Percentiles rank a stretch among this genome's conserved stretches.
Evolutionary conservation across 208 protist species (phyloP).

Genomic region (Pavlovales sp.): DNA sequence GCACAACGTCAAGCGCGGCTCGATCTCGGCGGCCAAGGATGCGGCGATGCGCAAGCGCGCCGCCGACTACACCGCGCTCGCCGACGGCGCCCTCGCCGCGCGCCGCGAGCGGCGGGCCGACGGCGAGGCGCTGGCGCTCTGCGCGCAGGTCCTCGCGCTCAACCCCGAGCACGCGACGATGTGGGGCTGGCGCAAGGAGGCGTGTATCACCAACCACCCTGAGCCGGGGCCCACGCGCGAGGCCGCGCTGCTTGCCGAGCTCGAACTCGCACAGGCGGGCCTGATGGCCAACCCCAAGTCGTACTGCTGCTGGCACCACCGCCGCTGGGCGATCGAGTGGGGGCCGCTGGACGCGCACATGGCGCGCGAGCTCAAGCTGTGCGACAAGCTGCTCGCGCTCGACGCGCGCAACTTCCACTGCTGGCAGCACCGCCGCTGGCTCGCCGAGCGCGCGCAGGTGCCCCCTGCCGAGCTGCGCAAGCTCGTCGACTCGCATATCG

Average conservation of each 20-base stretch:
- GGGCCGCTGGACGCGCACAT: slow-evolving; percentile 17
- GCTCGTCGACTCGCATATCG: slow-evolving; percentile 77
- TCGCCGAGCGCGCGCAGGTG: not conserved
- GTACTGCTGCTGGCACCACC: slow-evolving; percentile 44
- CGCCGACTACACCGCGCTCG: not conserved
- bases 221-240: not conserved
- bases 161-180: slow-evolving; percentile 43
- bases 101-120: not conserved
- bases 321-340: slow-evolving; percentile 32
- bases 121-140: not conserved
- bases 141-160: not conserved
- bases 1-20: slow-evolving; percentile 23
- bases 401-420: slow-evolving; percentile 71
- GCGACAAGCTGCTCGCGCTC: slow-evolving; percentile 56
- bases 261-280: slow-evolving; percentile 25
- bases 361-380: slow-evolving; percentile 60
- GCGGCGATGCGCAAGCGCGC: slow-evolving; percentile 25
- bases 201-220: not conserved
- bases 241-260: not conserved
- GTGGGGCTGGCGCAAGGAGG: slow-evolving; percentile 4
- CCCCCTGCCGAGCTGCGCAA: slow-evolving; percentile 61
- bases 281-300: slow-evolving; percentile 44
- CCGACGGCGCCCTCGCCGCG: not conserved
- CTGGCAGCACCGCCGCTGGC: slow-evolving; percentile 50
- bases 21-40: not conserved